phyloP scores from a whole-genome alignment of 1,284 basidiomycete genomes.

The Singerocomus inundabilis region DNA sequence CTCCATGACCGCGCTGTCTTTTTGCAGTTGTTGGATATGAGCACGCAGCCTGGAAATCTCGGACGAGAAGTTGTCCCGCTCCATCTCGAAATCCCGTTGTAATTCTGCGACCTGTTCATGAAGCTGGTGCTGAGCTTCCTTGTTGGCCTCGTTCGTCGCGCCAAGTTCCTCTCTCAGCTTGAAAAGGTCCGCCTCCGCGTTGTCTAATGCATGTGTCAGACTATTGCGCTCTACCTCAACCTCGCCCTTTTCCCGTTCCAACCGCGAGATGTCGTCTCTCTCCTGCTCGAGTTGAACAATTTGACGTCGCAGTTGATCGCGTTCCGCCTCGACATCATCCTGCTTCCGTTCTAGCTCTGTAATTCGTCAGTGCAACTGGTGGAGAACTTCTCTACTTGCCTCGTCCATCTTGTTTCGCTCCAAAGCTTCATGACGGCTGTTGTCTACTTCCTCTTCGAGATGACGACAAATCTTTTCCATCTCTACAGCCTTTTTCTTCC shows the following conservation, averaged over 20 bases:
- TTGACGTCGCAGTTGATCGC: neutral
- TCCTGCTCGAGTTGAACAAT: neutral
- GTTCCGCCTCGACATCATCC: slow-evolving; percentile 11
- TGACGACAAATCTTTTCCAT: slow-evolving; percentile 60
- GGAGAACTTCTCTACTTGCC: slow-evolving; percentile 66
- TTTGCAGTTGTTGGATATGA: slow-evolving; percentile 69
- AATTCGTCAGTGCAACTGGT: slow-evolving; percentile 53
- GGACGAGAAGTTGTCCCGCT: slow-evolving; percentile 45
- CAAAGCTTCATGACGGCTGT: slow-evolving; percentile 61
- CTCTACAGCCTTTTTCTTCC: slow-evolving; percentile 73
- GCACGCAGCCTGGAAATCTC: slow-evolving; percentile 63
- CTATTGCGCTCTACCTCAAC: slow-evolving; percentile 5
- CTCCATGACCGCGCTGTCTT: slow-evolving; percentile 81
- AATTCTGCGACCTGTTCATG: slow-evolving; percentile 13
- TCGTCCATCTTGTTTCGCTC: slow-evolving; percentile 78
- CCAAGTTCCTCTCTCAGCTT: slow-evolving; percentile 6
- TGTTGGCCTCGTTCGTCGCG: neutral
- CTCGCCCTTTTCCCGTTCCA: slow-evolving; percentile 17
- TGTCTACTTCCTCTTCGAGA: slow-evolving; percentile 70
- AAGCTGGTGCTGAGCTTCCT: slow-evolving; percentile 9
- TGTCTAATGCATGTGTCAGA: neutral
- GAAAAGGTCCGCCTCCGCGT: neutral
- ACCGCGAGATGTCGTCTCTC: neutral
- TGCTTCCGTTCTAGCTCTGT: slow-evolving; percentile 25
- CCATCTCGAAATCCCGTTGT: slow-evolving; percentile 7